Evolutionary conservation across 129 eudicot genomes (phyloP).

Genomic region (Pulicaria dysenterica): DNA sequence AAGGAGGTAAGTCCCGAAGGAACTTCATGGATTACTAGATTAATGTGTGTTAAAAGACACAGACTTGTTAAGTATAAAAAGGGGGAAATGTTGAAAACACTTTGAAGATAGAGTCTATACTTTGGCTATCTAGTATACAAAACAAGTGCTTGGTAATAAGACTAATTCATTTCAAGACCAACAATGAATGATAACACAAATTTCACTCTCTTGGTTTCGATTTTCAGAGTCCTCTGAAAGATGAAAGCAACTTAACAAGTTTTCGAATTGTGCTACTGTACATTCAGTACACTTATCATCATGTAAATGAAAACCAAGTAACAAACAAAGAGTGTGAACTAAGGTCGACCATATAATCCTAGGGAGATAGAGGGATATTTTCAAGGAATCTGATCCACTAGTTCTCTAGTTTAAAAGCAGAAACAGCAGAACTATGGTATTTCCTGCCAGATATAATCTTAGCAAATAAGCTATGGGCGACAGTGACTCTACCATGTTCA

Average conservation of each 20-base stretch:
- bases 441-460: constrained; percentile 2
- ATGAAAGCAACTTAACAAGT: background rate
- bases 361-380: background rate
- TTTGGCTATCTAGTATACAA: too few relatives aligned
- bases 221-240: background rate
- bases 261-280: constrained; percentile 5
- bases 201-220: background rate
- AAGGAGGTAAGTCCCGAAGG: too few relatives aligned
- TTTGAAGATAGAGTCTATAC: too few relatives aligned
- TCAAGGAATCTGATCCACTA: constrained; percentile 7
- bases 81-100: too few relatives aligned
- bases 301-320: background rate
- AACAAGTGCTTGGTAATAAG: too few relatives aligned
- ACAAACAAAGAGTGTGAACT: background rate
- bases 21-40: too few relatives aligned
- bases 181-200: background rate
- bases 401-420: constrained; percentile 4
- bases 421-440: background rate
- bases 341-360: background rate
- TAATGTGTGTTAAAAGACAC: too few relatives aligned
- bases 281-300: background rate
- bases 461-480: background rate
- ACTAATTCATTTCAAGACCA: background rate
- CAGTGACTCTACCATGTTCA: constrained; percentile 1
- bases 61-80: too few relatives aligned